phyloP scores from a whole-genome alignment of 1,284 basidiomycete genomes.

The Garcileccinum viscosum region DNA sequence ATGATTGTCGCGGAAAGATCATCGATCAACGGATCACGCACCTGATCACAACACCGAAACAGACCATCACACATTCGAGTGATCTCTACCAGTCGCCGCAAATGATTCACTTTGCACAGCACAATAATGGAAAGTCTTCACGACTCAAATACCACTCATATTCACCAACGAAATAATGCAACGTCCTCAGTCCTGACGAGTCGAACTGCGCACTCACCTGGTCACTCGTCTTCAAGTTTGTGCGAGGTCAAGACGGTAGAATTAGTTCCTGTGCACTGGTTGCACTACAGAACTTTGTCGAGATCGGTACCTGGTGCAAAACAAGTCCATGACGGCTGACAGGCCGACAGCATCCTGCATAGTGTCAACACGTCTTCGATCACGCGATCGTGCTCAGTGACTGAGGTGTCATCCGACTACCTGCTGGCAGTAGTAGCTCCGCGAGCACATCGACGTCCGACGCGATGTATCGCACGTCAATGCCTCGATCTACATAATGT shows the following conservation, averaged over 20 bases:
- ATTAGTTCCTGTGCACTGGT: not conserved
- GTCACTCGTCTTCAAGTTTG: not conserved
- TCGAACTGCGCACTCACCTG: too few relatives aligned
- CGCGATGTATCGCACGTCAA: not conserved
- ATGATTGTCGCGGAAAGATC: not conserved
- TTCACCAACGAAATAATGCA: not conserved
- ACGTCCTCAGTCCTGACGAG: not conserved
- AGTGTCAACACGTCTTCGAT: not conserved
- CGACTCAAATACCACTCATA: not conserved
- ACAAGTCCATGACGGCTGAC: not conserved
- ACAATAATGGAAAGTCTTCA: not conserved
- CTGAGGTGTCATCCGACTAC: not conserved
- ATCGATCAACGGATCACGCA: not conserved
- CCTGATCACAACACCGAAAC: not conserved
- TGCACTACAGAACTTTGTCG: not conserved
- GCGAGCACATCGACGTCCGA: not conserved
- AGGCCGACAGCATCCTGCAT: not conserved
- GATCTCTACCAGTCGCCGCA: not conserved
- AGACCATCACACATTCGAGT: not conserved
- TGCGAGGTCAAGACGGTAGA: not conserved
- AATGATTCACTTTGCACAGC: not conserved
- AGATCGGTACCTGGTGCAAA: not conserved
- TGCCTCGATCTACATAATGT: not conserved
- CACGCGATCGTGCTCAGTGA: not conserved
- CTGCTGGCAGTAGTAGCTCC: not conserved